A percentile compares a stretch with the other conserved stretches of the same genome.
phyloP scores from a whole-genome alignment of 2,329 filamentous ascomycete genomes.

The Stemphylium lycopersici region DNA sequence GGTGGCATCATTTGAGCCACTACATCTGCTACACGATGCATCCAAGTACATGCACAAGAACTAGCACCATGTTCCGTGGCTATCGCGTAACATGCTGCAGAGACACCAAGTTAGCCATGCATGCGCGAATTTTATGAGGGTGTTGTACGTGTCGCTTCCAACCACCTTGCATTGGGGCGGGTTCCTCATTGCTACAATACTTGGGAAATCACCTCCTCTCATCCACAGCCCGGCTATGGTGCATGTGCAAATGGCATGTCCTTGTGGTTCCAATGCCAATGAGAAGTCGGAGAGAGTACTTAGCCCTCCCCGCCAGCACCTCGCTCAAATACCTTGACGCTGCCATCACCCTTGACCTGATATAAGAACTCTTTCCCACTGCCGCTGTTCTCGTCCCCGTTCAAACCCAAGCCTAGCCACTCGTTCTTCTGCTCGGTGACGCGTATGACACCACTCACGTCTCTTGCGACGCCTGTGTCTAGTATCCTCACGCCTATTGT shows the following conservation, averaged over 20 bases:
- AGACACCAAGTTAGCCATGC: neutral
- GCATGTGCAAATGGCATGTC: neutral
- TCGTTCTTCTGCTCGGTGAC: constrained; percentile 60
- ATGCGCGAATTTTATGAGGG: neutral
- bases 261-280: neutral
- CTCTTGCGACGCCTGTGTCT: constrained; percentile 86
- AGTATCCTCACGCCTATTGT: constrained; percentile 75
- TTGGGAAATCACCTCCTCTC: neutral
- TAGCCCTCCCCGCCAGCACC: constrained; percentile 56
- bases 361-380: constrained; percentile 78
- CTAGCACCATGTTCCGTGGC: neutral
- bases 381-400: constrained; percentile 24
- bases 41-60: neutral
- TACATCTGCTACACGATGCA: neutral
- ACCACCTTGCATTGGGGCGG: neutral
- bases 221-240: neutral
- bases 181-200: neutral
- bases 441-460: constrained; percentile 87
- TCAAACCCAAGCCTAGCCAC: constrained; percentile 37
- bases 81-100: neutral
- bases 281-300: neutral
- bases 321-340: constrained; percentile 82
- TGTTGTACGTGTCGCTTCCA: neutral
- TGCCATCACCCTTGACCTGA: constrained; percentile 77
- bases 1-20: neutral